These are phyloP conservation scores for Clonostachys byssicola DNA, from an alignment of 2,329 filamentous ascomycete species.

Conservation along the genomic window DNA sequence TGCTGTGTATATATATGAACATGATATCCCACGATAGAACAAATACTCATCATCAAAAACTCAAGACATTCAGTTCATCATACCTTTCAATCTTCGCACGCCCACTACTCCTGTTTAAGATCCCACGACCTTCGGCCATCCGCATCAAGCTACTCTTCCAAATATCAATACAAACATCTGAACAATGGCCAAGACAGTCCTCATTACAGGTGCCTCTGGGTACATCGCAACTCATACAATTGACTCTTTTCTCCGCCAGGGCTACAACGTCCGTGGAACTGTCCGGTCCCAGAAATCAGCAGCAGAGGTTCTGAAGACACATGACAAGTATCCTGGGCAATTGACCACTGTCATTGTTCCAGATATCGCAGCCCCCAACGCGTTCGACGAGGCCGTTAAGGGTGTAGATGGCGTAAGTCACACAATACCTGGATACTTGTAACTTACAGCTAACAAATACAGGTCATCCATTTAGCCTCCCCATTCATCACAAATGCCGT, in stretches of 20 bases:
- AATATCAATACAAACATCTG: no score
- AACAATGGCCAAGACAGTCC: not conserved
- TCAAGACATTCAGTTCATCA: no score
- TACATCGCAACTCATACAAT: slow-evolving; percentile 27
- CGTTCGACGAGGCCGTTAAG: slow-evolving; percentile 28
- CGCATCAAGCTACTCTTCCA: no score
- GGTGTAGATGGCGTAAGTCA: slow-evolving; percentile 39
- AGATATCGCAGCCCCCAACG: slow-evolving; percentile 30
- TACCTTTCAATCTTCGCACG: no score
- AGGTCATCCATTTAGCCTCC: slow-evolving; percentile 10
- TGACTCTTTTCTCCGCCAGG: slow-evolving; percentile 18
- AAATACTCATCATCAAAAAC: no score
- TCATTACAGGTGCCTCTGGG: not conserved
- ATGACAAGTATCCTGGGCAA: slow-evolving; percentile 21
- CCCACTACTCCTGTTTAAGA: no score
- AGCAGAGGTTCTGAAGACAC: slow-evolving; percentile 24
- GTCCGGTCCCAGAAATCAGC: slow-evolving; percentile 20
- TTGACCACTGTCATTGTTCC: slow-evolving; percentile 35
- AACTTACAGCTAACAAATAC: not conserved
- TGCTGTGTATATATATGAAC: no score
- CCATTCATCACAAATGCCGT: slow-evolving; percentile 35
- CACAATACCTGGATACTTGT: slow-evolving; percentile 27
- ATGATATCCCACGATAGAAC: no score
- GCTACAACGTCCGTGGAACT: slow-evolving; percentile 21
- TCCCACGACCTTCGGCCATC: no score